Conservation (phyloP, 139 green algal species). For the Chlamydomonas sphaeroides region DNA sequence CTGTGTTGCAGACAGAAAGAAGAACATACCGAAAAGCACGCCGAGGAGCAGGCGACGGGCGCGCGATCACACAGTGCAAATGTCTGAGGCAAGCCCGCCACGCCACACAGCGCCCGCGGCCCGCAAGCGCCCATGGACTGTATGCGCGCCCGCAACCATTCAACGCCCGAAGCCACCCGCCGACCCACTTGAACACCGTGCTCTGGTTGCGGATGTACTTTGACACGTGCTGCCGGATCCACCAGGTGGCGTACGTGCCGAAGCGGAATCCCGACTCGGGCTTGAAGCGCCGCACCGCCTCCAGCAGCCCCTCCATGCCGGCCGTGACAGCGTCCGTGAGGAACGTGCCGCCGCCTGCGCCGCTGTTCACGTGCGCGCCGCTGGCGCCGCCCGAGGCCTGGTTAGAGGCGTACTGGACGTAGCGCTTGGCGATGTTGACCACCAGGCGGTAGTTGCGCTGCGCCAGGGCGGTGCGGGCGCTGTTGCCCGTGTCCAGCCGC, state of each 20-base stretch:
- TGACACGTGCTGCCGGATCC: slow-evolving; percentile 81
- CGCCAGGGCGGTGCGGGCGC: slow-evolving; percentile 4
- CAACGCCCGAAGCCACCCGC: too few relatives aligned
- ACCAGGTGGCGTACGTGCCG: slow-evolving; percentile 95
- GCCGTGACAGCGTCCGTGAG: slow-evolving; percentile 48
- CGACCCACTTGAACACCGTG: slow-evolving; percentile 52
- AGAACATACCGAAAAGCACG: neutral
- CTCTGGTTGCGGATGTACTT: slow-evolving; percentile 58
- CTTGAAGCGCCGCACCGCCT: slow-evolving; percentile 86
- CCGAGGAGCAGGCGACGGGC: neutral
- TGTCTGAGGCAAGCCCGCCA: neutral
- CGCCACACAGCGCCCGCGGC: neutral
- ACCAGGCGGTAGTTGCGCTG: slow-evolving; percentile 69
- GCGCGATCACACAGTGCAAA: too few relatives aligned
- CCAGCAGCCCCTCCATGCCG: slow-evolving; percentile 76
- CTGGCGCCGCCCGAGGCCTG: too few relatives aligned
- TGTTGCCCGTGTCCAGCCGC: neutral
- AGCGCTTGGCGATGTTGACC: neutral
- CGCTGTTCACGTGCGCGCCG: too few relatives aligned
- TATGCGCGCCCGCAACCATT: neutral
- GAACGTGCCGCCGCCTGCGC: too few relatives aligned
- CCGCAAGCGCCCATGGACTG: neutral
- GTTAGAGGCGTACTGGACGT: neutral
- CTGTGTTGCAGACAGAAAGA: neutral
- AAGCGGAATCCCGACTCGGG: slow-evolving; percentile 83